Base-by-base conservation (phyloP, 306 rosid species). In the Notholithocarpus densiflorus region DNA sequence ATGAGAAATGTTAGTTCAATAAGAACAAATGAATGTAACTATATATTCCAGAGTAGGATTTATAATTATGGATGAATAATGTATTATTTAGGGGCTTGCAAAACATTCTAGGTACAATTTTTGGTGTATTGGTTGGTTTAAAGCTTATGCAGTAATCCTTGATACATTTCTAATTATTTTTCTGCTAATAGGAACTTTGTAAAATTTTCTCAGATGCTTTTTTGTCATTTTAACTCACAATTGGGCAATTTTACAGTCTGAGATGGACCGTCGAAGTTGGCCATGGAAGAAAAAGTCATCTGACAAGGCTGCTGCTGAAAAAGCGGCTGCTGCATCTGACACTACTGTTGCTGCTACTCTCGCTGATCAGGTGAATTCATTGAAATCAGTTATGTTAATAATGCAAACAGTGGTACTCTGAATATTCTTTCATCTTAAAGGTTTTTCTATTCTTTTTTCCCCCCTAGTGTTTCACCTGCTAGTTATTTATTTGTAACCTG, bases 221-320 rank as follows among this genome's bases (percentile, higher is more conserved):
- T 75, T 23, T 53, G 17, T 75, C 43, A 31, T 82, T 78, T 54
- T 40, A 37, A 66, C 61, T 32, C 2, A 7, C 66, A 31, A 18
- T 21, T 55, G 4, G 81, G 71, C 29, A 82, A 84, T 60, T 60
- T 71, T 81, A 31, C 56, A 86, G 81, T 81, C 72, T 83, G 79
- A 75, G 34, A 96, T 96, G 99, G 99, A 95, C 74, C 89, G 97
- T 31, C 89, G 94, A 51, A 77, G 99, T 59, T 96, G 99, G 99
- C 99, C 99, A 1, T 96, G 99, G 99, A 96, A 96, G 97, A 96
- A 96, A 82, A 96, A 96, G 72, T 89, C 94, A 52, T 89, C 99
- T 1, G 99, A 93, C 69, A 95, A 93, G 85, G 82, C 87, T 56
- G 87, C 90, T 60, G 73, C 79, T 68, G 99, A 91, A 80, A 96